phyloP scores from a whole-genome alignment of 768 basidiomycete genomes.

The Cystofilobasidium bisporidii region DNA sequence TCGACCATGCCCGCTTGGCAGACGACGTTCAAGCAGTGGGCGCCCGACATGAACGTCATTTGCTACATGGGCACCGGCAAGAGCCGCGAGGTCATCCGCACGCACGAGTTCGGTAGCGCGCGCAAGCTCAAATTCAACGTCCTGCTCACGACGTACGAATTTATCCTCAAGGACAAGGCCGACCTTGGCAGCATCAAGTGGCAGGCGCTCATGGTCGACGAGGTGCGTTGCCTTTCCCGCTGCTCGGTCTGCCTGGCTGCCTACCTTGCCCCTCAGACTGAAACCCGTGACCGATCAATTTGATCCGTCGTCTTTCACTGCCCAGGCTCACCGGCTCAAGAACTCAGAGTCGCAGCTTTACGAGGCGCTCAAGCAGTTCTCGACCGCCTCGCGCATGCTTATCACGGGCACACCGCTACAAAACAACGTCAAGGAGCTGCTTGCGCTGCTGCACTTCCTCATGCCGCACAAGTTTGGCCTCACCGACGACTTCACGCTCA shows the following conservation, averaged over 20 bases:
- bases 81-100: slow-evolving; percentile 82
- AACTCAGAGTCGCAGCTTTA: slow-evolving; percentile 96
- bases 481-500: slow-evolving; percentile 89
- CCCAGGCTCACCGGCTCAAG: slow-evolving; percentile 88
- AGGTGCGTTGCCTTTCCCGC: slow-evolving; percentile 48
- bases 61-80: slow-evolving; percentile 85
- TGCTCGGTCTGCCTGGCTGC: slow-evolving; percentile 5
- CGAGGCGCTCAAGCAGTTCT: slow-evolving; percentile 81
- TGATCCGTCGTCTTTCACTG: too few relatives aligned
- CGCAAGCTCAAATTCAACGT: slow-evolving; percentile 93
- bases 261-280: too few relatives aligned
- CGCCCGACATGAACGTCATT: slow-evolving; percentile 92
- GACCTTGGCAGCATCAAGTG: slow-evolving; percentile 90
- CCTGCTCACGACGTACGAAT: slow-evolving; percentile 90
- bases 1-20: slow-evolving; percentile 99
- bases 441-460: slow-evolving; percentile 97
- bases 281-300: too few relatives aligned
- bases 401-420: slow-evolving; percentile 98
- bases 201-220: slow-evolving; percentile 93
- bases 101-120: slow-evolving; percentile 81
- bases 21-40: slow-evolving; percentile 85
- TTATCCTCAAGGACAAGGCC: slow-evolving; percentile 77
- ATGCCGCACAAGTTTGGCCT: slow-evolving; percentile 97
- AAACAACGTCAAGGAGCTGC: slow-evolving; percentile 95
- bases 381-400: slow-evolving; percentile 80